Evolutionary conservation across 176 grass and related monocot genomes (phyloP).

Genomic region (Cenchrus americanus): DNA sequence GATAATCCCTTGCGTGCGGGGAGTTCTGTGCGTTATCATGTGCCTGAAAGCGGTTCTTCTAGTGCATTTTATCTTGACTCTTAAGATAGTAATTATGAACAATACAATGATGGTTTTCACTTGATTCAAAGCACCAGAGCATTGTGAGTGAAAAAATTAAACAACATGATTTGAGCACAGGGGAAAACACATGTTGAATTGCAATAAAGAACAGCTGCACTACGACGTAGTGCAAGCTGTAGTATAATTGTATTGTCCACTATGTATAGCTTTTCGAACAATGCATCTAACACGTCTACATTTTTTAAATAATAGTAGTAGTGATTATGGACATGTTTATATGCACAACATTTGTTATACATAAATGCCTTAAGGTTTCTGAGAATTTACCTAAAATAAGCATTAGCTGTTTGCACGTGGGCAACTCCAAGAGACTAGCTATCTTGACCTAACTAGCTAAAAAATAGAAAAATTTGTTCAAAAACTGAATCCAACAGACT

Average conservation of each 20-base stretch:
- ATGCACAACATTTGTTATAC: neutral
- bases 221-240: conserved; percentile 22
- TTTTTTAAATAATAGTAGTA: neutral
- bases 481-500: too few species aligned
- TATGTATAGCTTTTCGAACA: conserved; percentile 20
- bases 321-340: neutral
- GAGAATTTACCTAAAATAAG: neutral
- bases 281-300: neutral
- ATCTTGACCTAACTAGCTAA: too few species aligned
- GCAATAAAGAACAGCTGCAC: neutral
- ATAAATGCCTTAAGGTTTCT: neutral
- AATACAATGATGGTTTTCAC: conserved; percentile 37
- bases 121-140: neutral
- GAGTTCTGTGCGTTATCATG: neutral
- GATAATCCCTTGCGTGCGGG: conserved; percentile 2
- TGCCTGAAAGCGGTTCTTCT: neutral
- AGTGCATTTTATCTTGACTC: conserved; percentile 46
- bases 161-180: conserved; percentile 32
- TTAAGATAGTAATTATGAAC: conserved; percentile 32
- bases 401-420: neutral
- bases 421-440: too few species aligned
- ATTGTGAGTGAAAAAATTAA: conserved; percentile 10
- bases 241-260: conserved; percentile 28
- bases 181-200: conserved; percentile 19
- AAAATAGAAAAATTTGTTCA: too few species aligned